Conservation (phyloP, 768 basidiomycete genomes). For the Mycena metata region DNA sequence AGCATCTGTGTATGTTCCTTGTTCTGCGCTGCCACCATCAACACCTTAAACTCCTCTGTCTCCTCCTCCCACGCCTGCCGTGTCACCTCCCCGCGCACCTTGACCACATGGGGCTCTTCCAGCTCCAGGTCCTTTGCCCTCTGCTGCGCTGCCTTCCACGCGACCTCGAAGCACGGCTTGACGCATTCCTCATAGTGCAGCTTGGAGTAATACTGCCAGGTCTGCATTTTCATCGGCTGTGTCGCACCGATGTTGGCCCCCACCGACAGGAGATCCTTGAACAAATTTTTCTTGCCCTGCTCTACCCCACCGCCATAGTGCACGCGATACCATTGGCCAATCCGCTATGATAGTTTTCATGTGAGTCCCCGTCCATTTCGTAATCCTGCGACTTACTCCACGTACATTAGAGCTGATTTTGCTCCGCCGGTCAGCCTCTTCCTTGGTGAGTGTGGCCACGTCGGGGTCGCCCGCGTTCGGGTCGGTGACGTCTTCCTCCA, state of each 20-base stretch:
- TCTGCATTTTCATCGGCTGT: neutral
- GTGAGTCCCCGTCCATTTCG: too few relatives aligned
- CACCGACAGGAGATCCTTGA: neutral
- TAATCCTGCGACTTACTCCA: too few relatives aligned
- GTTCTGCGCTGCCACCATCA: neutral
- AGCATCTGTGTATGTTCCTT: conserved; percentile 4
- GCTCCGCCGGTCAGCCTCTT: neutral
- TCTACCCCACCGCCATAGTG: neutral
- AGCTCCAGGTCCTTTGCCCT: too few relatives aligned
- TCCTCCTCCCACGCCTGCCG: neutral
- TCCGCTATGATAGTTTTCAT: neutral
- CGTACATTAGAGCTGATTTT: neutral
- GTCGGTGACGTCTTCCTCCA: neutral
- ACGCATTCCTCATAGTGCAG: neutral
- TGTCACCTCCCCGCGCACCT: too few relatives aligned
- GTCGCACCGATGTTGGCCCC: neutral
- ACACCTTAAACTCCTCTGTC: neutral
- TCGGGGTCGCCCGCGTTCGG: neutral
- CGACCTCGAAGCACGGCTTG: neutral
- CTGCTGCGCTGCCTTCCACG: too few relatives aligned
- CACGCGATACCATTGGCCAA: neutral
- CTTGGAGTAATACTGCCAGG: neutral
- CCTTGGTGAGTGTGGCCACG: neutral
- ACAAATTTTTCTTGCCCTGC: neutral
- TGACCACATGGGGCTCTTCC: too few relatives aligned